Base-by-base conservation (phyloP, 768 basidiomycete genomes). In the Lenzites betulinus region DNA sequence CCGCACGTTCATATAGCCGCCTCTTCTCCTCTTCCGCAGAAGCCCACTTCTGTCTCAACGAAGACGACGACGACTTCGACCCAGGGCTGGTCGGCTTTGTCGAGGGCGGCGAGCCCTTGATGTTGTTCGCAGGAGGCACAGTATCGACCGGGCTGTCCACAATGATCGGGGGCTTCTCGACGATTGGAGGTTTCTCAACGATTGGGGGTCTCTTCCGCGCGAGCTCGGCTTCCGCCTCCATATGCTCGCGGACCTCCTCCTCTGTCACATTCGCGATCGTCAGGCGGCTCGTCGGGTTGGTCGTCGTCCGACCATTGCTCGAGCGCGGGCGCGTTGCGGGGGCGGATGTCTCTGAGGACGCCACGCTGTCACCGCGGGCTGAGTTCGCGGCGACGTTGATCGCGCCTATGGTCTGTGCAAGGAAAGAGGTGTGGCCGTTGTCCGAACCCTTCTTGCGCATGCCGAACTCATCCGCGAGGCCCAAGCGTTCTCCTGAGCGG, bases 1-100 rank as follows among this genome's bases (percentile, higher is more conserved):
- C 72, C 0, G 79, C 80, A 38, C 60, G 71, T 28, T 81, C 76
- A 38, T 81, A 76, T 44, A 78, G 58, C 41, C 65, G 51, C 59
- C 64, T 71, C 70, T 83, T 83, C 60, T 83, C 81, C 46, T 80
- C 75, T 63, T 80, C 82, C 4, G 80, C 81, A 1, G 70, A 71
- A 2, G 62, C 23, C 71, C 70, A 71, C 16, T 44, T 59, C 4
- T 51, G 54, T 18, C 36, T 43, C 36, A 43, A 36, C 12, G 54
- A 42, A 12, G 58, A 12, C 11, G 38, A 33, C 4, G 44, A 16
- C 51, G 38, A 51, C 36, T 46, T 39, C 11, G 54, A 30, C 12
- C 48, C 22, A 3, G 33, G 28, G 22, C 20, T 48, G 33, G 13
- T 13, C n/a, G 39, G 18, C 20, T 25, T 44, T 20, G n/a, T 47